Percentiles rank a stretch among this genome's conserved stretches.
Evolutionary conservation across 805 yeast genomes (phyloP).

Genomic region (Scheffersomyces ergatensis): DNA sequence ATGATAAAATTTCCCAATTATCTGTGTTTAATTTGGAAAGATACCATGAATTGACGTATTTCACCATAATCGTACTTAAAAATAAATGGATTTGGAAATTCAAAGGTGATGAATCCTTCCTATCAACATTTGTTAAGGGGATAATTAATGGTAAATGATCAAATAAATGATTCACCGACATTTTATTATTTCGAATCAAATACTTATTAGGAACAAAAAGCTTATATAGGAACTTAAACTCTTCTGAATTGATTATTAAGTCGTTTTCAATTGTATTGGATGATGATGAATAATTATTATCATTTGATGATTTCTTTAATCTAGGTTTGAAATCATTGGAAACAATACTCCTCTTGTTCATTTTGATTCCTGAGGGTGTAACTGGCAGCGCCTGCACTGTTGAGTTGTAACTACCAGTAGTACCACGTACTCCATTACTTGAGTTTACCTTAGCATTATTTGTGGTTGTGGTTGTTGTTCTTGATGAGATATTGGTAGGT

Average conservation of each 20-base stretch:
- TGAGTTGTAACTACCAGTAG: too few relatives aligned
- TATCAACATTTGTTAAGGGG: conserved; percentile 11
- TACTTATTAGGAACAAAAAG: conserved; percentile 33
- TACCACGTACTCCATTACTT: not conserved
- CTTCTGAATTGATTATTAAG: conserved; percentile 20
- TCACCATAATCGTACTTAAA: conserved; percentile 25
- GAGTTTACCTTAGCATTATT: not conserved
- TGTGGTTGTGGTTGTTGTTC: too few relatives aligned
- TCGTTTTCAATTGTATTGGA: conserved; percentile 10
- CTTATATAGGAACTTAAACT: conserved; percentile 29
- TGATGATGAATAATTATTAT: not conserved
- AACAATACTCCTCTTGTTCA: conserved; percentile 4
- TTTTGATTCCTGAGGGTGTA: not conserved
- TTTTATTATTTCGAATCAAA: conserved; percentile 26
- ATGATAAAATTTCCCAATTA: conserved; percentile 24
- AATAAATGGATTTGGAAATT: conserved; percentile 38
- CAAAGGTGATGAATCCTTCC: conserved; percentile 10
- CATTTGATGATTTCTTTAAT: not conserved
- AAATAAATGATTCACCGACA: conserved; percentile 22
- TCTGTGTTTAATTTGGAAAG: conserved; percentile 27
- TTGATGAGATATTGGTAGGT: not conserved
- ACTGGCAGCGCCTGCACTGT: too few relatives aligned
- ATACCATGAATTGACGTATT: conserved; percentile 25
- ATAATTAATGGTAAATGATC: conserved; percentile 27
- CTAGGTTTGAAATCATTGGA: conserved; percentile 8